Percentiles rank a stretch among this genome's conserved stretches.
These are phyloP conservation scores for Penicillium oxalicum DNA, from an alignment of 2,329 filamentous ascomycete species.

Conservation along the genomic window DNA sequence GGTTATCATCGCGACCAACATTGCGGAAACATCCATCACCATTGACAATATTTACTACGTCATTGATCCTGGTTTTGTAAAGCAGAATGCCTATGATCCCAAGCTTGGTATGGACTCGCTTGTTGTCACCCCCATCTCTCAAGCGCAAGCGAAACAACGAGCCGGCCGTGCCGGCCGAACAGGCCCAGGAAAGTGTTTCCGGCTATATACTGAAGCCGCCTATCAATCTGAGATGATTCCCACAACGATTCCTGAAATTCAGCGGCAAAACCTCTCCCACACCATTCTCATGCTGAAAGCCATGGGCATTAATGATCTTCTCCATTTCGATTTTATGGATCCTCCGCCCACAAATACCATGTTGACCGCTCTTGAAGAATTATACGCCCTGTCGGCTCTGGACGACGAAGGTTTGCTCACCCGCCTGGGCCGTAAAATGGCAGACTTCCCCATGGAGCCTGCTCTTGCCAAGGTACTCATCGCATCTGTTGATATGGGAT, in stretches of 20 bases:
- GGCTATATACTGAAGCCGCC: conserved; percentile 89
- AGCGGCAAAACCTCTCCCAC: conserved; percentile 83
- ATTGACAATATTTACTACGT: conserved; percentile 98
- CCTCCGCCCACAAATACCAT: conserved; percentile 96
- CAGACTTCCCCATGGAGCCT: conserved; percentile 97
- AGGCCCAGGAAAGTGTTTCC: conserved; percentile 91
- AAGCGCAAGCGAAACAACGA: conserved; percentile 92
- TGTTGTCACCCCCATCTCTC: conserved; percentile 91
- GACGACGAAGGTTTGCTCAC: conserved; percentile 95
- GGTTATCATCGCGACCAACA: conserved; percentile 96
- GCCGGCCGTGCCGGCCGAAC: conserved; percentile 90
- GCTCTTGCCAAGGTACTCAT: conserved; percentile 86
- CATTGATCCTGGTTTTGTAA: conserved; percentile 93
- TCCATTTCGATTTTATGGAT: conserved; percentile 99
- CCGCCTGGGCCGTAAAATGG: conserved; percentile 90
- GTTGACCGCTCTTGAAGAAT: conserved; percentile 89
- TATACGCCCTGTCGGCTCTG: conserved; percentile 84
- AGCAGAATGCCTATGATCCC: conserved; percentile 94
- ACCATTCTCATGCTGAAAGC: conserved; percentile 98
- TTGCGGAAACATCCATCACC: conserved; percentile 95
- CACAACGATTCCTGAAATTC: conserved; percentile 92
- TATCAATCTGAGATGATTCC: conserved; percentile 97
- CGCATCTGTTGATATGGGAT: conserved; percentile 75
- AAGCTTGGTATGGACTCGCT: conserved; percentile 97
- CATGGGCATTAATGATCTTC: conserved; percentile 96